A percentile compares a stretch with the other conserved stretches of the same genome.
Evolutionary conservation across 257 asterid species (phyloP).

Genomic region (Eucommia ulmoides): DNA sequence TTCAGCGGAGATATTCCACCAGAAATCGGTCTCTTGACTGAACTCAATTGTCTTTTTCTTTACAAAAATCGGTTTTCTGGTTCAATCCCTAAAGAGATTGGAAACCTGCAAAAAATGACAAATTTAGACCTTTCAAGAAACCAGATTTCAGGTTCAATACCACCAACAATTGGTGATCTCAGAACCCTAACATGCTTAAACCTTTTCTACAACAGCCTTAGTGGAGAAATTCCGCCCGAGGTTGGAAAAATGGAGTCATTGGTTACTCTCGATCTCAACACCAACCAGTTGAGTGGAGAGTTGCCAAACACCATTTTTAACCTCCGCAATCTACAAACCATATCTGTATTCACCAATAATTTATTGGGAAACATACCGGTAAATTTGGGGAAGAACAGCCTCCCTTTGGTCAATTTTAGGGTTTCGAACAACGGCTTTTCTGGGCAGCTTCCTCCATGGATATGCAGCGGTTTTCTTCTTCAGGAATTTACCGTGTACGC

Average conservation of each 20-base stretch:
- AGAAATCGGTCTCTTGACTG: slow-evolving; percentile 39
- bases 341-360: slow-evolving; percentile 33
- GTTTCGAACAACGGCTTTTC: slow-evolving; percentile 51
- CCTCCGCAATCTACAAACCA: slow-evolving; percentile 23
- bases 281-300: slow-evolving; percentile 44
- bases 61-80: slow-evolving; percentile 44
- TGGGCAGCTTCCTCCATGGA: slow-evolving; percentile 48
- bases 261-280: slow-evolving; percentile 24
- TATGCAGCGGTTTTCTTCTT: slow-evolving; percentile 48
- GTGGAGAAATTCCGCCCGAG: slow-evolving; percentile 45
- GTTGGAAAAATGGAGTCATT: slow-evolving; percentile 38
- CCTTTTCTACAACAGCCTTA: slow-evolving; percentile 45
- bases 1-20: slow-evolving; percentile 51
- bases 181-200: slow-evolving; percentile 24
- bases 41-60: slow-evolving; percentile 27
- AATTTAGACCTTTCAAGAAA: slow-evolving; percentile 34
- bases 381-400: slow-evolving; percentile 45
- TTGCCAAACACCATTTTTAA: slow-evolving; percentile 44
- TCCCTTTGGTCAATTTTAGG: slow-evolving; percentile 26
- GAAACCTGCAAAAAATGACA: slow-evolving; percentile 27
- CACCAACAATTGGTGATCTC: slow-evolving; percentile 41
- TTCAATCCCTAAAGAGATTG: slow-evolving; percentile 42
- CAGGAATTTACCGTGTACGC: slow-evolving; percentile 33
- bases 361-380: slow-evolving; percentile 48
- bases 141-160: slow-evolving; percentile 51